Conservation (phyloP, 2,329 filamentous ascomycete genomes). For the Beauveria asiatica region DNA sequence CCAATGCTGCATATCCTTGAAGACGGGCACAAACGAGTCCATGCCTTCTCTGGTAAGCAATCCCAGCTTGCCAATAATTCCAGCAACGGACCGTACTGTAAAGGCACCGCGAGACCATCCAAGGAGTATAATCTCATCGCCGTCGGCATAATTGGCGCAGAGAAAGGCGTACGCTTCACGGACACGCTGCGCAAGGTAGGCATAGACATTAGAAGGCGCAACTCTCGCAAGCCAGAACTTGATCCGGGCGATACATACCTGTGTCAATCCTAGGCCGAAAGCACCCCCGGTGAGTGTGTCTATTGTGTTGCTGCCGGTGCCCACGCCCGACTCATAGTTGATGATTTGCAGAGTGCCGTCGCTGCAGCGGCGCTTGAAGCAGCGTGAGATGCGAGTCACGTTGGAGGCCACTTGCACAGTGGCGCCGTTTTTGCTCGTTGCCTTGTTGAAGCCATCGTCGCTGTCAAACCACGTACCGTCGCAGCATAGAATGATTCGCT, state of each 20-base stretch:
- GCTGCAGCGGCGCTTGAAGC: constrained; percentile 41
- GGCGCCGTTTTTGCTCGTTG: constrained; percentile 27
- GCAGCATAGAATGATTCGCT: constrained; percentile 44
- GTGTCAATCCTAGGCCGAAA: constrained; percentile 45
- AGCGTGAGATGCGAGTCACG: constrained; percentile 51
- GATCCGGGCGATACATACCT: constrained; percentile 26
- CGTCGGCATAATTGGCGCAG: constrained; percentile 51
- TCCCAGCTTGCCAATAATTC: constrained; percentile 42
- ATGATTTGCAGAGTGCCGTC: constrained; percentile 50
- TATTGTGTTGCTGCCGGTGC: constrained; percentile 41
- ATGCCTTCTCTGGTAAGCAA: constrained; percentile 45
- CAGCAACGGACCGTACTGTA: constrained; percentile 47
- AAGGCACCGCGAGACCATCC: constrained; percentile 53
- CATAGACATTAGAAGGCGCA: constrained; percentile 6
- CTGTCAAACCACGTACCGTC: constrained; percentile 48
- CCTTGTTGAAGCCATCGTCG: constrained; percentile 38
- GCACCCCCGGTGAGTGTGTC: constrained; percentile 45
- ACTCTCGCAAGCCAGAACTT: not conserved
- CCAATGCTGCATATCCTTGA: constrained; percentile 50
- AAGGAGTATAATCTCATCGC: constrained; percentile 48
- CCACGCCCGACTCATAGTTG: constrained; percentile 53
- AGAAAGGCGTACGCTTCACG: constrained; percentile 55
- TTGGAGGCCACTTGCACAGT: constrained; percentile 47
- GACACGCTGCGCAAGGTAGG: constrained; percentile 32
- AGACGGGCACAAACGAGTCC: constrained; percentile 46